Conservation (phyloP, 2,329 filamentous ascomycete species). For the Hypocrella siamensis region DNA sequence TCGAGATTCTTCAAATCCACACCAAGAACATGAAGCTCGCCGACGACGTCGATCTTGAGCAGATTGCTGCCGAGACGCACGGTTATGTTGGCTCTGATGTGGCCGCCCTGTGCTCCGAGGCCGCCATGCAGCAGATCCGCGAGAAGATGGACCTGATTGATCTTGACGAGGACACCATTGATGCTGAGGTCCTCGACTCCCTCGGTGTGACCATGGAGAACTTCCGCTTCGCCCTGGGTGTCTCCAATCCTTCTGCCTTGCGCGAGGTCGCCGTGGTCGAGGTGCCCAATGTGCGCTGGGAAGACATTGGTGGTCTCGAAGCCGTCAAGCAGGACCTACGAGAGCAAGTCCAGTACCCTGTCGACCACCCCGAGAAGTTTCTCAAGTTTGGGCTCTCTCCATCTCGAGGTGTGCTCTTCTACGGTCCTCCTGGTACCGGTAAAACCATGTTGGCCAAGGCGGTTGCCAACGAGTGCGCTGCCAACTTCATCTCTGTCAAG, state of each 20-base stretch:
- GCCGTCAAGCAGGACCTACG: constrained; percentile 98
- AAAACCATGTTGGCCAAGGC: constrained; percentile 99
- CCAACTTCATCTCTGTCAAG: constrained; percentile 99
- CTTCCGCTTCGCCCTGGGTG: constrained; percentile 95
- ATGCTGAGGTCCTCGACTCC: constrained; percentile 94
- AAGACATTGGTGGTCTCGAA: constrained; percentile 97
- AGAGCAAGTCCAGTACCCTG: constrained; percentile 96
- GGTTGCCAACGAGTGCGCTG: constrained; percentile 95
- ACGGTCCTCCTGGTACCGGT: constrained; percentile 98
- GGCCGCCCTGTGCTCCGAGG: constrained; percentile 94
- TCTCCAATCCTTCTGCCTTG: constrained; percentile 95
- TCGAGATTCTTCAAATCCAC: constrained; percentile 98
- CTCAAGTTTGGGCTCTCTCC: constrained; percentile 99
- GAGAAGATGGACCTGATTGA: constrained; percentile 99
- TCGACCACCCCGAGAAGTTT: constrained; percentile 99
- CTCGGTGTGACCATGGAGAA: constrained; percentile 99
- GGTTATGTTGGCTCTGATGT: constrained; percentile 98
- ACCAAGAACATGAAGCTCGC: constrained; percentile 99
- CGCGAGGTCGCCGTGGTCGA: constrained; percentile 98
- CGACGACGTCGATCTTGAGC: constrained; percentile 92
- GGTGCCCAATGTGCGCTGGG: constrained; percentile 98
- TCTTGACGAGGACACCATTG: constrained; percentile 96
- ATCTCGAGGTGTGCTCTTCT: constrained; percentile 96
- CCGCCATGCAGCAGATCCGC: constrained; percentile 99
- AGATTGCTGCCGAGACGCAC: constrained; percentile 94